phyloP scores from a whole-genome alignment of 2,329 filamentous ascomycete species.

The Penicillium sp. region DNA sequence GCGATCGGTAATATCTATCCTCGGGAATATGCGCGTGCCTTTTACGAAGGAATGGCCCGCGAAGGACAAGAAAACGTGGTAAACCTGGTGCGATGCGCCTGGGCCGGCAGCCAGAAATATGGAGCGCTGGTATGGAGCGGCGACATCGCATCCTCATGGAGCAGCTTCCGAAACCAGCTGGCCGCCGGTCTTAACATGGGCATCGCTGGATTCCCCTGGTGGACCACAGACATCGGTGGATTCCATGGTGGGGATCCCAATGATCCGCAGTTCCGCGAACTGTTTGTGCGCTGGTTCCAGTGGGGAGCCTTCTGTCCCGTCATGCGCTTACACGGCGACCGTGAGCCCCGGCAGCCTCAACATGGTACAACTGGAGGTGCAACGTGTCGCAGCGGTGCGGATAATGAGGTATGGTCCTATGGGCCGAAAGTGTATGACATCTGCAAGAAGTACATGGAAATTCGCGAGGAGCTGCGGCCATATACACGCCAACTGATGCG shows the following conservation, averaged over 20 bases:
- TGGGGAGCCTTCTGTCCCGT: slow-evolving; percentile 66
- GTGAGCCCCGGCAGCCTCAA: slow-evolving; percentile 51
- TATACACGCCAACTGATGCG: neutral
- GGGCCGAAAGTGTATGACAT: neutral
- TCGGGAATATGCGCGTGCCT: neutral
- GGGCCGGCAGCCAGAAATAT: slow-evolving; percentile 60
- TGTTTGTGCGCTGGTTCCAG: slow-evolving; percentile 66
- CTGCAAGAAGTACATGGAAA: neutral
- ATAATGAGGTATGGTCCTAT: slow-evolving; percentile 46
- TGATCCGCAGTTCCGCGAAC: slow-evolving; percentile 56
- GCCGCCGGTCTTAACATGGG: slow-evolving; percentile 64
- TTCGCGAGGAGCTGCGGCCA: neutral
- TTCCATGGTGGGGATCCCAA: slow-evolving; percentile 62
- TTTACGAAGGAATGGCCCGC: neutral
- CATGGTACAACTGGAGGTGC: slow-evolving; percentile 21
- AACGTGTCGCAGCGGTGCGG: slow-evolving; percentile 59
- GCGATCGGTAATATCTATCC: slow-evolving; percentile 43
- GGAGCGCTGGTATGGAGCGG: slow-evolving; percentile 65
- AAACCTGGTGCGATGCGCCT: slow-evolving; percentile 57
- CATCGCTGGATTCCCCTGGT: slow-evolving; percentile 62
- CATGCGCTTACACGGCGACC: slow-evolving; percentile 63
- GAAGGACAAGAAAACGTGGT: slow-evolving; percentile 56
- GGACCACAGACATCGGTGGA: slow-evolving; percentile 68
- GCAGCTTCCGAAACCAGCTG: slow-evolving; percentile 57
- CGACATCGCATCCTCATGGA: slow-evolving; percentile 64